Conservation (phyloP, 1,284 basidiomycete genomes). For the Hemileia vastatrix region DNA sequence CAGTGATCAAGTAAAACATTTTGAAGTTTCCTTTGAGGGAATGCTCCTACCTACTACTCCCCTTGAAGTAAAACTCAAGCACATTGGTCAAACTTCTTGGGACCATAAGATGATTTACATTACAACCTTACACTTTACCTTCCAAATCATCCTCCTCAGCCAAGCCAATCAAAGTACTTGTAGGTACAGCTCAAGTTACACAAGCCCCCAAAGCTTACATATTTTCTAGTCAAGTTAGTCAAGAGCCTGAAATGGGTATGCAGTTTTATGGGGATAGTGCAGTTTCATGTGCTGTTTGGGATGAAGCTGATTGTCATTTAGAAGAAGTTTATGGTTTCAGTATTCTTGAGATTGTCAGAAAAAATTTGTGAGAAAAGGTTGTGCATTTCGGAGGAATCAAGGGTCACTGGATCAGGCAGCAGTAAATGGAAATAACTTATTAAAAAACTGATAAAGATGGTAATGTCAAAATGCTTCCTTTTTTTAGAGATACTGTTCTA, state of each 20-base stretch:
- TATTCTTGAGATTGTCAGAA: slow-evolving; percentile 94
- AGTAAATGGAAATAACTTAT: slow-evolving; percentile 98
- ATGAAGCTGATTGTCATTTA: slow-evolving; percentile 83
- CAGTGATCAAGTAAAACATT: slow-evolving; percentile 79
- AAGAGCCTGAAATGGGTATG: slow-evolving; percentile 99
- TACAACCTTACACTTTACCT: slow-evolving; percentile 69
- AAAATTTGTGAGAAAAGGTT: slow-evolving; percentile 92
- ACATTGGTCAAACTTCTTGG: slow-evolving; percentile 70
- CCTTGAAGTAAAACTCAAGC: slow-evolving; percentile 75
- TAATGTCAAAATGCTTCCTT: slow-evolving; percentile 79
- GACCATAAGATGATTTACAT: slow-evolving; percentile 88
- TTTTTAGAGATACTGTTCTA: slow-evolving; percentile 71
- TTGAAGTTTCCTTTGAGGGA: slow-evolving; percentile 83
- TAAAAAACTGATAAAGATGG: slow-evolving; percentile 78
- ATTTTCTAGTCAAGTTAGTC: slow-evolving; percentile 96
- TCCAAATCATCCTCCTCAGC: too few relatives aligned
- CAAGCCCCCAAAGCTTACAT: slow-evolving; percentile 92
- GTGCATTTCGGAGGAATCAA: slow-evolving; percentile 98
- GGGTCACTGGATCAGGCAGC: slow-evolving; percentile 89
- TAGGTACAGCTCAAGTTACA: slow-evolving; percentile 80
- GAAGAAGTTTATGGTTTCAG: slow-evolving; percentile 93
- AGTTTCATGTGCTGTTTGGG: slow-evolving; percentile 92
- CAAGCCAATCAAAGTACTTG: slow-evolving; percentile 87
- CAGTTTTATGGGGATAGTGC: slow-evolving; percentile 86
- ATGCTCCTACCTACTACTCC: slow-evolving; percentile 94